Conservation (phyloP, 2,329 filamentous ascomycete species). For the Arthrobotrys musiformis region DNA sequence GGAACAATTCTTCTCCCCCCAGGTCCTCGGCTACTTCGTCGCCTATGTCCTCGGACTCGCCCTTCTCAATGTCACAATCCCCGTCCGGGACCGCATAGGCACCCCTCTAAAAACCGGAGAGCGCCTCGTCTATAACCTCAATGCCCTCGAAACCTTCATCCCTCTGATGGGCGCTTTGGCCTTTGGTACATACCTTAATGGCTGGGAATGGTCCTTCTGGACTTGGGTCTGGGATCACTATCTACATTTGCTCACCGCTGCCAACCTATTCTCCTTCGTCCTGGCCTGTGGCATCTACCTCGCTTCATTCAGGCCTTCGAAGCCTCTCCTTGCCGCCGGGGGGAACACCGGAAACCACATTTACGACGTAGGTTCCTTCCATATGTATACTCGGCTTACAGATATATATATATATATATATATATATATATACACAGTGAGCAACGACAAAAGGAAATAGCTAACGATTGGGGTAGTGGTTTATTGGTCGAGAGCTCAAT, state of each 20-base stretch:
- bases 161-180: slow-evolving; percentile 77
- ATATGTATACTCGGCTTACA: neutral
- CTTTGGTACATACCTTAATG: slow-evolving; percentile 76
- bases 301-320: slow-evolving; percentile 80
- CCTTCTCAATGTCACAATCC: slow-evolving; percentile 79
- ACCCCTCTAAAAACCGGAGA: slow-evolving; percentile 68
- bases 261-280: slow-evolving; percentile 78
- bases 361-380: slow-evolving; percentile 72
- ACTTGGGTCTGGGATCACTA: slow-evolving; percentile 93
- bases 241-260: slow-evolving; percentile 82
- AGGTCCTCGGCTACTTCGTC: slow-evolving; percentile 79
- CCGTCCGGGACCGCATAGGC: slow-evolving; percentile 75
- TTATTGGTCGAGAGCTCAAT: slow-evolving; percentile 94
- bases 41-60: slow-evolving; percentile 69
- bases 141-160: slow-evolving; percentile 63
- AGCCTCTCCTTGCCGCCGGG: slow-evolving; percentile 77
- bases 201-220: slow-evolving; percentile 87
- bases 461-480: slow-evolving; percentile 69
- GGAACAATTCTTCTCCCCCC: slow-evolving; percentile 79
- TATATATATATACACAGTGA: too few species aligned
- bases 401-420: too few species aligned
- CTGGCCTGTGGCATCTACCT: slow-evolving; percentile 84
- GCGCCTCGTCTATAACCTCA: slow-evolving; percentile 60
- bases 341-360: slow-evolving; percentile 84
- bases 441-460: too few species aligned